These are phyloP conservation scores for Taiwanofungus camphoratus DNA, from an alignment of 1,284 basidiomycete species.

Conservation along the genomic window DNA sequence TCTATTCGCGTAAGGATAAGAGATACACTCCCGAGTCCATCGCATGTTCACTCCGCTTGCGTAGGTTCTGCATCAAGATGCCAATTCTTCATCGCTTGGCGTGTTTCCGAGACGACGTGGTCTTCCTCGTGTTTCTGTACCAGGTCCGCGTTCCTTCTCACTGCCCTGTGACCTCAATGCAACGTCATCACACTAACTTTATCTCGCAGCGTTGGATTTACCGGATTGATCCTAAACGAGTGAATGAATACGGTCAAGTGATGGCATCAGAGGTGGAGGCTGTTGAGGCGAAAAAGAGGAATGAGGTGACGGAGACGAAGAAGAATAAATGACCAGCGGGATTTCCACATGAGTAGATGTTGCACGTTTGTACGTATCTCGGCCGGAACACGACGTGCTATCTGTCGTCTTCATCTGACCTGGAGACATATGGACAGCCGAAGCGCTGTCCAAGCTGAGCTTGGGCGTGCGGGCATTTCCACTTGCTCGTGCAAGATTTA, in stretches of 20 bases:
- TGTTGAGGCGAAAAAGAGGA: conserved; percentile 28
- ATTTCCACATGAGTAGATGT: conserved; percentile 8
- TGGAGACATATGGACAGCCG: conserved; percentile 1
- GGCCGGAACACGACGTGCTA: conserved; percentile 20
- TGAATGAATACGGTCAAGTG: conserved; percentile 95
- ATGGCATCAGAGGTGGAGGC: conserved; percentile 46
- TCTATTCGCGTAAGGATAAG: conserved; percentile 70
- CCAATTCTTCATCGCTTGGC: conserved; percentile 87
- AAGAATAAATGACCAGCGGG: conserved; percentile 35
- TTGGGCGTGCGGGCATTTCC: neutral
- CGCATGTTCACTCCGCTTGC: conserved; percentile 8
- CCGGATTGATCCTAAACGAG: conserved; percentile 86
- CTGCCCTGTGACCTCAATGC: neutral
- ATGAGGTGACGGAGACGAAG: conserved; percentile 22
- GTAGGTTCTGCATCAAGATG: conserved; percentile 92
- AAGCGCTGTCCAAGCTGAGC: neutral
- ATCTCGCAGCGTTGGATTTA: conserved; percentile 84
- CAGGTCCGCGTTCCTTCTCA: conserved; percentile 44
- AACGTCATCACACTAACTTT: conserved; percentile 7
- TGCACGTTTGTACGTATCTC: conserved; percentile 17
- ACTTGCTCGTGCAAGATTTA: conserved; percentile 1
- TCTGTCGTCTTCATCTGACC: conserved; percentile 10
- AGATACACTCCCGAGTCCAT: neutral
- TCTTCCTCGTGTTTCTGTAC: conserved; percentile 83
- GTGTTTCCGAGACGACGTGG: conserved; percentile 89